Evolutionary conservation across 2,329 filamentous ascomycete species (phyloP).

Genomic region (Pyrenochaeta sp.): DNA sequence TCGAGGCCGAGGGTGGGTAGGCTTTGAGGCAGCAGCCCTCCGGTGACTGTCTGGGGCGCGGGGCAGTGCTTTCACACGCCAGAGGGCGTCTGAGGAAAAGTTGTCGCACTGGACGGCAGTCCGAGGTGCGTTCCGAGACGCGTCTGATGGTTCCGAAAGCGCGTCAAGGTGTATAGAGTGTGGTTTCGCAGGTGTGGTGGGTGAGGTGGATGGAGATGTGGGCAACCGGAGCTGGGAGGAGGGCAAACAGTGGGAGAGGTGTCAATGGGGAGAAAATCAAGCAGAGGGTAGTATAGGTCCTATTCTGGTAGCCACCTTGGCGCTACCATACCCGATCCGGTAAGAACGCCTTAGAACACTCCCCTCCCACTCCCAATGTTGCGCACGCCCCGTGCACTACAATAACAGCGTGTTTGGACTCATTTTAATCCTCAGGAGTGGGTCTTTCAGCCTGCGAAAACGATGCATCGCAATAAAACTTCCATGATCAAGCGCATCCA

Average conservation of each 20-base stretch:
- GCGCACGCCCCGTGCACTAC: constrained; percentile 39
- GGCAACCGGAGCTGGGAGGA: constrained; percentile 35
- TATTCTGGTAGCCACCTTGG: constrained; percentile 28
- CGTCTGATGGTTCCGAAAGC: constrained; percentile 52
- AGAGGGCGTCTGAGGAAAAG: constrained; percentile 34
- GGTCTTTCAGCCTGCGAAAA: constrained; percentile 19
- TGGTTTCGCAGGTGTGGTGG: constrained; percentile 37
- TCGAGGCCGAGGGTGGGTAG: too few relatives aligned
- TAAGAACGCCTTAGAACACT: constrained; percentile 34
- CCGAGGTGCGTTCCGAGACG: constrained; percentile 46
- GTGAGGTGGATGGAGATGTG: constrained; percentile 36
- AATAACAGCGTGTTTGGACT: constrained; percentile 69
- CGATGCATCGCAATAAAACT: constrained; percentile 11
- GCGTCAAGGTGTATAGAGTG: constrained; percentile 45
- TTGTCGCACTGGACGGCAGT: constrained; percentile 38
- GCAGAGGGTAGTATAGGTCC: constrained; percentile 38
- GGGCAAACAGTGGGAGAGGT: constrained; percentile 44
- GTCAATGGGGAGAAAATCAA: constrained; percentile 40
- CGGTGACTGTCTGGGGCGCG: constrained; percentile 9
- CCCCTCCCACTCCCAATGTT: constrained; percentile 36
- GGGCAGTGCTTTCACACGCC: constrained; percentile 26
- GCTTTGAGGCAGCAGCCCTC: constrained; percentile 18
- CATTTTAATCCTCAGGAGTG: constrained; percentile 61
- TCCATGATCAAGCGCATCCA: constrained; percentile 8
- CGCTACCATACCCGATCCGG: constrained; percentile 32